Percentiles rank a stretch among this genome's conserved stretches.
phyloP scores from a whole-genome alignment of 2,329 filamentous ascomycete genomes.

The Tolypocladium paradoxum region DNA sequence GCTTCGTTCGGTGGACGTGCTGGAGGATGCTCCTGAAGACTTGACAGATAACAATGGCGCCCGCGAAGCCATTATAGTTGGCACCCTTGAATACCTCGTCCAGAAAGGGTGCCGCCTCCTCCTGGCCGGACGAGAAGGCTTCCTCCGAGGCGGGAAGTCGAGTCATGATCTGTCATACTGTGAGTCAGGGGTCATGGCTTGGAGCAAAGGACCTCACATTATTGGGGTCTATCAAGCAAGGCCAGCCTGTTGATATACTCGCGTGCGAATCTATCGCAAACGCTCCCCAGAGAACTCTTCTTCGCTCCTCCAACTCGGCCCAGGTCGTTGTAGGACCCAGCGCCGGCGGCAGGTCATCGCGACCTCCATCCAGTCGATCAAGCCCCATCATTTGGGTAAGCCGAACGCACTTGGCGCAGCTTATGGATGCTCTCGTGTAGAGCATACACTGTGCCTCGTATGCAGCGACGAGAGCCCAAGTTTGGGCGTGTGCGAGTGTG shows the following conservation, averaged over 20 bases:
- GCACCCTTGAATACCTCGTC: conserved; percentile 52
- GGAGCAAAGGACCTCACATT: conserved; percentile 36
- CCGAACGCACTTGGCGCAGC: conserved; percentile 57
- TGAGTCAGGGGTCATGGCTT: background rate
- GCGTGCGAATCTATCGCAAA: conserved; percentile 79
- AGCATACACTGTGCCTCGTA: conserved; percentile 80
- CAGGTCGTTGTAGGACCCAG: conserved; percentile 65
- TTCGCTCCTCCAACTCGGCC: conserved; percentile 65
- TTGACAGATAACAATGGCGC: conserved; percentile 61
- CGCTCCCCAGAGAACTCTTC: conserved; percentile 76
- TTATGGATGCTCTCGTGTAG: conserved; percentile 81
- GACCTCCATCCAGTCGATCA: conserved; percentile 60
- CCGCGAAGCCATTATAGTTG: conserved; percentile 59
- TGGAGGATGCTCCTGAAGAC: conserved; percentile 73
- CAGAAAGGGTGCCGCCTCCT: conserved; percentile 53
- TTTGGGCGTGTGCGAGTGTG: conserved; percentile 67
- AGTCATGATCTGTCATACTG: conserved; percentile 49
- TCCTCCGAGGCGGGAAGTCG: conserved; percentile 73
- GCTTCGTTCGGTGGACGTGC: conserved; percentile 64
- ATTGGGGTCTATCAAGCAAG: conserved; percentile 63
- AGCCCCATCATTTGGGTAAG: conserved; percentile 77
- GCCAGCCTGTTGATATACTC: conserved; percentile 85
- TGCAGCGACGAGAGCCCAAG: conserved; percentile 62
- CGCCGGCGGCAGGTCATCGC: conserved; percentile 60
- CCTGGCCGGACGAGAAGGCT: conserved; percentile 56